A percentile compares a stretch with the other conserved stretches of the same genome.
Evolutionary conservation across 2,329 filamentous ascomycete genomes (phyloP).

Genomic region (Penicillium freii): DNA sequence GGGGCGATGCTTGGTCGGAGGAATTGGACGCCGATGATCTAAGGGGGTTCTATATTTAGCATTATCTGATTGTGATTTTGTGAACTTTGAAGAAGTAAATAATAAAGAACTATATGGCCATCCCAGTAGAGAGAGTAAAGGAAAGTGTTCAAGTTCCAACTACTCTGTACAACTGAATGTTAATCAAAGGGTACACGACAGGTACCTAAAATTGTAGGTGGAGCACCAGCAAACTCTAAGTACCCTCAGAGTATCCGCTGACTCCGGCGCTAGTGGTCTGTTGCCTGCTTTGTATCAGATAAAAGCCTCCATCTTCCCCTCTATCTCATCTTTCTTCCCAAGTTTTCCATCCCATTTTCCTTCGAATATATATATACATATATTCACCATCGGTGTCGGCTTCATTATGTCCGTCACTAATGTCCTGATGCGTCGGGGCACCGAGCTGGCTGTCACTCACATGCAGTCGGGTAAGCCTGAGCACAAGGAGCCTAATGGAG

Average conservation of each 20-base stretch:
- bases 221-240: background rate
- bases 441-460: slow-evolving; percentile 32
- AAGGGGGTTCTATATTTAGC: slow-evolving; percentile 19
- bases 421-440: slow-evolving; percentile 38
- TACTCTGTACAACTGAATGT: background rate
- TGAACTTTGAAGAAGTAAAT: background rate
- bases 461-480: slow-evolving; percentile 25
- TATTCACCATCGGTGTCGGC: background rate
- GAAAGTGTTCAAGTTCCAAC: background rate
- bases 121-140: background rate
- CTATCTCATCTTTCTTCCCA: background rate
- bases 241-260: slow-evolving; percentile 2
- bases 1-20: background rate
- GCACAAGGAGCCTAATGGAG: slow-evolving; percentile 20
- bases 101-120: background rate
- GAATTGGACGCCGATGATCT: background rate
- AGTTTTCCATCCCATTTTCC: background rate
- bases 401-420: slow-evolving; percentile 29
- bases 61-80: background rate
- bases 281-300: slow-evolving; percentile 12
- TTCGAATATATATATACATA: background rate
- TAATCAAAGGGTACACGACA: background rate
- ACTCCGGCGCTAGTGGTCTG: slow-evolving; percentile 9
- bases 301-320: slow-evolving; percentile 4
- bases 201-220: background rate